phyloP scores from a whole-genome alignment of 139 green algal genomes.

The Micromonas pusilla region DNA sequence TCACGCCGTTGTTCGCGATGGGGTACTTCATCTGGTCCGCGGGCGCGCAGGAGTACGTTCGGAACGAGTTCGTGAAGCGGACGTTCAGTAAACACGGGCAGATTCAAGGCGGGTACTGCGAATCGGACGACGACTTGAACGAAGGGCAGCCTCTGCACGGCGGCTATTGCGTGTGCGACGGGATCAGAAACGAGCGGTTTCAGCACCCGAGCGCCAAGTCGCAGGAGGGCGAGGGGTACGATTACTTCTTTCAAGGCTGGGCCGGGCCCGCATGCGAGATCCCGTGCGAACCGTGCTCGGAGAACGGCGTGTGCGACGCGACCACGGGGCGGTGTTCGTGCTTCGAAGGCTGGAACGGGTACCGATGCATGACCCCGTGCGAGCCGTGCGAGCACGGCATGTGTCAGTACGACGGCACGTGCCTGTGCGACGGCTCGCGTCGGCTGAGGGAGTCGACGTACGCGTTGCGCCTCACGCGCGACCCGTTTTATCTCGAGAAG shows the following conservation, averaged over 20 bases:
- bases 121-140: background rate
- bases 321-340: constrained; percentile 17
- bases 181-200: background rate
- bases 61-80: background rate
- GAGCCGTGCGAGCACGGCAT: constrained; percentile 18
- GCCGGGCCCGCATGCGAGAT: constrained; percentile 23
- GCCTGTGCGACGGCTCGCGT: constrained; percentile 16
- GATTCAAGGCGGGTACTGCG: constrained; percentile 12
- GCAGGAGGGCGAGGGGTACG: background rate
- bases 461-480: constrained; percentile 19
- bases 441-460: constrained; percentile 6
- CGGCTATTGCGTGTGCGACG: constrained; percentile 21
- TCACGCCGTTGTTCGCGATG: background rate
- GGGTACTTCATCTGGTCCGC: background rate
- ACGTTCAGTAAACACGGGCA: background rate
- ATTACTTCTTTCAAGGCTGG: constrained; percentile 27
- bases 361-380: constrained; percentile 28
- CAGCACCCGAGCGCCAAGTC: constrained; percentile 4
- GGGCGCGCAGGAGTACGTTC: background rate
- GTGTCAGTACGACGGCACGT: constrained; percentile 26
- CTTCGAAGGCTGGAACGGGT: constrained; percentile 25
- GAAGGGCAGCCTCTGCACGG: background rate
- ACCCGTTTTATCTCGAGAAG: constrained; percentile 12
- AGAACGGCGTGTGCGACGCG: constrained; percentile 20
- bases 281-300: constrained; percentile 19